These are phyloP conservation scores for Candida fluviatilis DNA, from an alignment of 805 yeast species.

Conservation along the genomic window DNA sequence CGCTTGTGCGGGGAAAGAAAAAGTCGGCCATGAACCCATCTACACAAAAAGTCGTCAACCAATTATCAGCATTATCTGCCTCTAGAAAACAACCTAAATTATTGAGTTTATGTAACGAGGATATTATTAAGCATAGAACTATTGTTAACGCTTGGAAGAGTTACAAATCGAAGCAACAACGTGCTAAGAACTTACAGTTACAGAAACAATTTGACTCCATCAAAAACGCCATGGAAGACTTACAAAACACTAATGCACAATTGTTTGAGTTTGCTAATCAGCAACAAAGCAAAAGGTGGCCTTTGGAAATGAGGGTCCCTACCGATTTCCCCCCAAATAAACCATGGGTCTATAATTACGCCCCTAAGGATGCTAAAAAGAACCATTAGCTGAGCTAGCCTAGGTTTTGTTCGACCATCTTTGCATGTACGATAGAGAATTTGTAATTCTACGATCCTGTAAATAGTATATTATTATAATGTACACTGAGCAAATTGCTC, in stretches of 20 bases:
- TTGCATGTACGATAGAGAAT: constrained; percentile 1
- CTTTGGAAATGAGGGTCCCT: constrained; percentile 82
- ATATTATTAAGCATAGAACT: constrained; percentile 77
- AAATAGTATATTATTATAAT: constrained; percentile 2
- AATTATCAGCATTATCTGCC: constrained; percentile 81
- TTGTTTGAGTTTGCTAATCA: constrained; percentile 62
- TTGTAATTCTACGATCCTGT: neutral
- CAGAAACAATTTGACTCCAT: constrained; percentile 63
- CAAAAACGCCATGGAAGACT: constrained; percentile 66
- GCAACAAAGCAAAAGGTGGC: constrained; percentile 39
- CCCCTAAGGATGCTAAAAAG: constrained; percentile 5
- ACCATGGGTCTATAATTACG: constrained; percentile 65
- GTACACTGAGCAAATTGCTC: too few species aligned
- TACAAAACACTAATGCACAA: constrained; percentile 47
- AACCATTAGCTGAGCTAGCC: too few species aligned
- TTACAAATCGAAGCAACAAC: constrained; percentile 50
- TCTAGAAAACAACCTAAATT: constrained; percentile 84
- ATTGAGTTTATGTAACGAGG: constrained; percentile 72
- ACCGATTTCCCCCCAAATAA: constrained; percentile 82
- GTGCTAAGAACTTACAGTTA: constrained; percentile 37
- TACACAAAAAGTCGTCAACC: constrained; percentile 44
- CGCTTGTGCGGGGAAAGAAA: constrained; percentile 10
- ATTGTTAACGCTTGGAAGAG: constrained; percentile 80
- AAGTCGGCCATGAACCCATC: constrained; percentile 26
- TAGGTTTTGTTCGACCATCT: neutral